phyloP scores from a whole-genome alignment of 306 rosid species.

The Cicer judaicum region DNA sequence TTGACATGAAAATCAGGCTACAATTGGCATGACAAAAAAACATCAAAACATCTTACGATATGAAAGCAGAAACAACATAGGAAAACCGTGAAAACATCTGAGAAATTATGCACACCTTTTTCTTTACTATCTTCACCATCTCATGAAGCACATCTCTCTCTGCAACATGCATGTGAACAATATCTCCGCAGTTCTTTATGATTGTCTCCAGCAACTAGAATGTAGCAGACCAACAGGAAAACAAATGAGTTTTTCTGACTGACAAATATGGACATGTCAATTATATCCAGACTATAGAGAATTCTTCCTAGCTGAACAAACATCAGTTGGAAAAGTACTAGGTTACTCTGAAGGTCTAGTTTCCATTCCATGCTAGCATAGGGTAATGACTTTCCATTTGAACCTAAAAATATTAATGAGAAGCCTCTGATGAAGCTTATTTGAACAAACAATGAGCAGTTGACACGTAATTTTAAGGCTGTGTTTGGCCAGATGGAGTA shows the following conservation, averaged over 20 bases:
- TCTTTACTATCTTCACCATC: slow-evolving; percentile 89
- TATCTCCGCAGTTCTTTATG: slow-evolving; percentile 96
- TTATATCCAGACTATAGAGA: slow-evolving; percentile 28
- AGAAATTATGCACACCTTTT: slow-evolving; percentile 71
- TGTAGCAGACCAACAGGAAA: slow-evolving; percentile 55
- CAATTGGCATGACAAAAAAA: slow-evolving; percentile 54
- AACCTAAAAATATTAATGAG: not conserved
- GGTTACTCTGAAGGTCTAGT: not conserved
- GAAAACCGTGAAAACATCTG: slow-evolving; percentile 33
- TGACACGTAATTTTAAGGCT: not conserved
- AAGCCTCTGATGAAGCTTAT: not conserved
- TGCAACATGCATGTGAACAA: slow-evolving; percentile 98
- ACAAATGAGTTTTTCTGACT: slow-evolving; percentile 41
- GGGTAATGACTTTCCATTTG: not conserved
- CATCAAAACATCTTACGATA: slow-evolving; percentile 42
- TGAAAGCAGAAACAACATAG: slow-evolving; percentile 35
- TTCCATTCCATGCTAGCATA: not conserved
- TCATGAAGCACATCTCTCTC: slow-evolving; percentile 95
- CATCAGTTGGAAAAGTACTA: not conserved
- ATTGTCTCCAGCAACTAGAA: slow-evolving; percentile 91
- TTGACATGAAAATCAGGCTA: slow-evolving; percentile 87
- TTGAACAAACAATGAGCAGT: not conserved
- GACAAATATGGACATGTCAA: slow-evolving; percentile 1
- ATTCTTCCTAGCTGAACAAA: slow-evolving; percentile 25
- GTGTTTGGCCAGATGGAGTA: not conserved